Base-by-base conservation (phyloP, 148 eudicot species). In the Fagopyrum esculentum region DNA sequence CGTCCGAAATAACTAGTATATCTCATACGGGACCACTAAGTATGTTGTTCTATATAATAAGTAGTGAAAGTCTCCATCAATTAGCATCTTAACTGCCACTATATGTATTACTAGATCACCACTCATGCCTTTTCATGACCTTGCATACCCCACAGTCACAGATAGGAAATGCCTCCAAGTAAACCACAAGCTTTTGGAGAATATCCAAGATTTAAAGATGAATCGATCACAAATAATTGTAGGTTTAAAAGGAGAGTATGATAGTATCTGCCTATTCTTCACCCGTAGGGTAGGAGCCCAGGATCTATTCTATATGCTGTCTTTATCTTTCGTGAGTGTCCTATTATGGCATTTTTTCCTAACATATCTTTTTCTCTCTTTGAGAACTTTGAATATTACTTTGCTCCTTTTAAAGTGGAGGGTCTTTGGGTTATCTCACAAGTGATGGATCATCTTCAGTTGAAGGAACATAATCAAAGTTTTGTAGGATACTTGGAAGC, bases 121-220 rank as follows among this genome's bases (percentile, higher is more conserved):
- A 17, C n/a, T 10, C 7, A 22, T n/a, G 22, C 26, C 6, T 55
- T 15, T 55, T 55, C 22, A 22, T 55, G 60, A 55, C 5, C 60
- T 55, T 55, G 60, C 60, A 12, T 59, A 59, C 66, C 66, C 66
- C 66, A 59, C 66, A 22, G 66, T 35, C 66, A 59, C 66, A 22
- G 66, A 59, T 59, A 59, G 35, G 26, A 59, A 59, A 17, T 59
- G 22, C 60, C 26, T 7, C 60, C 19, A 59, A 59, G 40, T 63
- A 44, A 63, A 12, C 6, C 45, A 63, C 15, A 11, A 15, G 44
- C 69, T 63, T 63, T 63, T 63, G 69, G 40, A 63, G 69, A 63
- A 63, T 63, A 30, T 63, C 44, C 69, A 63, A 63, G 69, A 63
- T 29, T 35, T 30, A 63, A 63, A 63, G 69, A 63, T 61, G 68